Percentiles rank a stretch among this genome's conserved stretches.
phyloP scores from a whole-genome alignment of 2,329 filamentous ascomycete species.

The Gnomoniopsis smithogilvyi region DNA sequence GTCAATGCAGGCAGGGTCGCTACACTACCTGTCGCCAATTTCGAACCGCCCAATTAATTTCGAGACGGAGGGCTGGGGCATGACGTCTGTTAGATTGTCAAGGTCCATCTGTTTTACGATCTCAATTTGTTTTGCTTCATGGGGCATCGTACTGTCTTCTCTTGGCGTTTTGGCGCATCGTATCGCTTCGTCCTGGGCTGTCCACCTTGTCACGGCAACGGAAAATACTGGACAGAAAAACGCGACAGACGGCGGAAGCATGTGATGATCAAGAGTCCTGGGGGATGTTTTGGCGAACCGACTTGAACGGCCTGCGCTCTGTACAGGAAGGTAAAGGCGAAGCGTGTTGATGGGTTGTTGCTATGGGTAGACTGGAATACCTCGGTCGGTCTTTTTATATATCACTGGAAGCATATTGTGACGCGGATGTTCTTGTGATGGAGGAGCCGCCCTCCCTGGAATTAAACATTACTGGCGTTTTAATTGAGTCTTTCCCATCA shows the following conservation, averaged over 20 bases:
- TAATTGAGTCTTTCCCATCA: constrained; percentile 18
- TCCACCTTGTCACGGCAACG: background rate
- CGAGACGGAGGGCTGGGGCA: background rate
- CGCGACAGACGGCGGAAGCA: background rate
- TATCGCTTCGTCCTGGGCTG: background rate
- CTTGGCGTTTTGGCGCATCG: background rate
- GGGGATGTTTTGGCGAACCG: background rate
- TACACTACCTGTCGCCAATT: constrained; percentile 1
- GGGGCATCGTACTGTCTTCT: background rate
- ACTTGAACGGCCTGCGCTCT: background rate
- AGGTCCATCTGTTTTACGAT: no score
- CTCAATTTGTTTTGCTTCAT: background rate
- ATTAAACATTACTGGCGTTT: constrained; percentile 22
- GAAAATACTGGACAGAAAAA: background rate
- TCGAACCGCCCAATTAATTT: background rate
- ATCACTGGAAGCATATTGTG: background rate
- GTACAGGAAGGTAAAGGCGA: background rate
- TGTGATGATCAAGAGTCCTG: background rate
- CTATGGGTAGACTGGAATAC: background rate
- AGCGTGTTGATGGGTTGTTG: background rate
- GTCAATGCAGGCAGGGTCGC: background rate
- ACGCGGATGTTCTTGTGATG: background rate
- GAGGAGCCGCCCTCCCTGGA: constrained; percentile 3
- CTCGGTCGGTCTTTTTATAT: constrained; percentile 15
- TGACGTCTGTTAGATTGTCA: no score